Percentiles rank a stretch among this genome's conserved stretches.
Evolutionary conservation across 1,284 basidiomycete genomes (phyloP).

Genomic region (Rhodotorula glutinis): DNA sequence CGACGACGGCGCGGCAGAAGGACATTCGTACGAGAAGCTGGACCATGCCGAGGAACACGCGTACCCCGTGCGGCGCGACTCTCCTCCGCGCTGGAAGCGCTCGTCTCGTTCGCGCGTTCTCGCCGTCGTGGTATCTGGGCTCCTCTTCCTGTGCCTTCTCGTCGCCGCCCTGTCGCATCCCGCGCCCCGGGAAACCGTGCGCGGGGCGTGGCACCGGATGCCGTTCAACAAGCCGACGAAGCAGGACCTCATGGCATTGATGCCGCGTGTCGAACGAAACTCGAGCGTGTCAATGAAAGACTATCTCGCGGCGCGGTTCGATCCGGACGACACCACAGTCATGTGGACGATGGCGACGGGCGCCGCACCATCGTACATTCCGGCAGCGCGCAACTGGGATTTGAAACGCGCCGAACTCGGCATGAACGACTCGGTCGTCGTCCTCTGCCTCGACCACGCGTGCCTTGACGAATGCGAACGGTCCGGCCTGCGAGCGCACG

Average conservation of each 20-base stretch:
- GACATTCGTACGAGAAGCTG: no score
- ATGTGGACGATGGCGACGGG: slow-evolving; percentile 15
- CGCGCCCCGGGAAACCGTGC: no score
- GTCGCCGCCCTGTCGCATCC: no score
- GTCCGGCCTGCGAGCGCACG: slow-evolving; percentile 5
- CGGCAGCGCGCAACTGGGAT: slow-evolving; percentile 17
- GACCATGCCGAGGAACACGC: no score
- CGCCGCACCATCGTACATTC: neutral
- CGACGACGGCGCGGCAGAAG: no score
- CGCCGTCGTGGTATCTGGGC: no score
- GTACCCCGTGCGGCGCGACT: no score
- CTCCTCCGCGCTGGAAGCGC: no score
- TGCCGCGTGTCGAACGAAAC: slow-evolving; percentile 7
- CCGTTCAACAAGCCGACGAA: neutral
- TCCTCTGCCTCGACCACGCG: slow-evolving; percentile 9
- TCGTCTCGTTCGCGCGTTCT: no score
- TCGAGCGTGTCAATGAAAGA: neutral
- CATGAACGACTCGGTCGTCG: slow-evolving; percentile 10
- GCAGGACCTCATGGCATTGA: neutral
- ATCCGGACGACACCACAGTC: neutral
- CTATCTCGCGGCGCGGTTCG: slow-evolving; percentile 5
- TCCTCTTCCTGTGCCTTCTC: no score
- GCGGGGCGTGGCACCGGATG: neutral
- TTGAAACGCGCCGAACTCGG: slow-evolving; percentile 14
- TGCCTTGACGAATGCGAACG: slow-evolving; percentile 11